A percentile compares a stretch with the other conserved stretches of the same genome.
These are phyloP conservation scores for Clonostachys solani DNA, from an alignment of 2,329 filamentous ascomycete genomes.

Conservation along the genomic window DNA sequence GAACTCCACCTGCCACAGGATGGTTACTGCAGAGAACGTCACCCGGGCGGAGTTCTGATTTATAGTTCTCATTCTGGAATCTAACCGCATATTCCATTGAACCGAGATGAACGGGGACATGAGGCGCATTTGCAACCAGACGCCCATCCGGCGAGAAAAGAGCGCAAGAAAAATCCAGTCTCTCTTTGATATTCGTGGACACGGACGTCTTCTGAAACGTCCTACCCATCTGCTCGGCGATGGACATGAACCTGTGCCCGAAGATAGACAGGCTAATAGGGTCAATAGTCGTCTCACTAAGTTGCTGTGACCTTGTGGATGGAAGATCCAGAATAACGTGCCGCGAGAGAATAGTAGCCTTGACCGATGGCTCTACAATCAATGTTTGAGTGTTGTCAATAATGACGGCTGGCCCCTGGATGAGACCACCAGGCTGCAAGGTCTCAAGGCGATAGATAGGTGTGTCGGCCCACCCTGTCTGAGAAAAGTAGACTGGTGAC, in stretches of 20 bases:
- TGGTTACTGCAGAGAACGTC: constrained; percentile 67
- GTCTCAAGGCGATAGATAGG: neutral
- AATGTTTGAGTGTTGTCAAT: constrained; percentile 71
- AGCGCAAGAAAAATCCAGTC: constrained; percentile 77
- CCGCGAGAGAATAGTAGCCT: constrained; percentile 23
- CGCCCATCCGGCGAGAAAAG: constrained; percentile 70
- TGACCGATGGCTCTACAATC: constrained; percentile 49
- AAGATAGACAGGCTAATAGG: constrained; percentile 73
- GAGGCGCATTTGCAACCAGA: constrained; percentile 69
- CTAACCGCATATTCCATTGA: constrained; percentile 73
- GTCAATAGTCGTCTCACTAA: constrained; percentile 43
- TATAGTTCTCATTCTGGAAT: constrained; percentile 63
- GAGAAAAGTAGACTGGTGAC: neutral
- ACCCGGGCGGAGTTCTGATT: constrained; percentile 63
- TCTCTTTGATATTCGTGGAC: constrained; percentile 73
- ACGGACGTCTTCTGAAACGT: constrained; percentile 74
- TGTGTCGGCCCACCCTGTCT: neutral
- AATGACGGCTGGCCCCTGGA: constrained; percentile 35
- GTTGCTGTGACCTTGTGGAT: neutral
- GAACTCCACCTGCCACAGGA: constrained; percentile 27
- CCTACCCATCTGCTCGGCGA: constrained; percentile 77
- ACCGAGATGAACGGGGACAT: constrained; percentile 73
- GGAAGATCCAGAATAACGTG: constrained; percentile 27
- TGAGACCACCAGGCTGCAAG: neutral
- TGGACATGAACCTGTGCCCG: constrained; percentile 75